Evolutionary conservation across 176 grass and related monocot species (phyloP).

Genomic region (Lolium perenne): DNA sequence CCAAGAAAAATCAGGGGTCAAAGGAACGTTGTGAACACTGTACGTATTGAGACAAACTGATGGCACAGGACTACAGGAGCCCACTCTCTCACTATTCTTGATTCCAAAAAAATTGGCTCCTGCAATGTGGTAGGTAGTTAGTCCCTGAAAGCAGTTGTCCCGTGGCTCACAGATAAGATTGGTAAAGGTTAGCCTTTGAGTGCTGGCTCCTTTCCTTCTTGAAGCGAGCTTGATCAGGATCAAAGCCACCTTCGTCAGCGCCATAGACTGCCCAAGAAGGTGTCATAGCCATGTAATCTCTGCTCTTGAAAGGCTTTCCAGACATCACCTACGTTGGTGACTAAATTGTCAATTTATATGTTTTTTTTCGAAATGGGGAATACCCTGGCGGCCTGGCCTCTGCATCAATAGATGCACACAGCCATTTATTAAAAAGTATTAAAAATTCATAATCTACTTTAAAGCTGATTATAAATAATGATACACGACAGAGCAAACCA

Average conservation of each 20-base stretch:
- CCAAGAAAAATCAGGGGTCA: too few species aligned
- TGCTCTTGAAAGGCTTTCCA: slow-evolving; percentile 72
- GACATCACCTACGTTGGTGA: slow-evolving; percentile 73
- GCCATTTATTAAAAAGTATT: too few species aligned
- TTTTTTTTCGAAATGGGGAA: too few species aligned
- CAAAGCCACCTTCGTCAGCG: slow-evolving; percentile 86
- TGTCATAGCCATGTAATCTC: slow-evolving; percentile 76
- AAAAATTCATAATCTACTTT: background rate
- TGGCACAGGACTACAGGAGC: background rate
- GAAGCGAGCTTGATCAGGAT: slow-evolving; percentile 89
- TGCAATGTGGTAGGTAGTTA: background rate
- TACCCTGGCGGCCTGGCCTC: too few species aligned
- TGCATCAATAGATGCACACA: too few species aligned
- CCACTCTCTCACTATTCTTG: background rate
- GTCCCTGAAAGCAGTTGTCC: slow-evolving; percentile 34
- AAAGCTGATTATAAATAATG: background rate
- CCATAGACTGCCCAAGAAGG: slow-evolving; percentile 93
- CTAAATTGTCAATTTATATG: slow-evolving; percentile 27
- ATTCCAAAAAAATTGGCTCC: slow-evolving; percentile 27
- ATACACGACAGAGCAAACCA: background rate
- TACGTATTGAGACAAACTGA: background rate
- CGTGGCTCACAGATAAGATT: slow-evolving; percentile 54
- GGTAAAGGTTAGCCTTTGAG: slow-evolving; percentile 48
- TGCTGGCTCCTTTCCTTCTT: slow-evolving; percentile 90
- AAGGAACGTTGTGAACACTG: too few species aligned